A percentile compares a stretch with the other conserved stretches of the same genome.
Conservation (phyloP, 106 monocot species). For the Dioscorea alata region DNA sequence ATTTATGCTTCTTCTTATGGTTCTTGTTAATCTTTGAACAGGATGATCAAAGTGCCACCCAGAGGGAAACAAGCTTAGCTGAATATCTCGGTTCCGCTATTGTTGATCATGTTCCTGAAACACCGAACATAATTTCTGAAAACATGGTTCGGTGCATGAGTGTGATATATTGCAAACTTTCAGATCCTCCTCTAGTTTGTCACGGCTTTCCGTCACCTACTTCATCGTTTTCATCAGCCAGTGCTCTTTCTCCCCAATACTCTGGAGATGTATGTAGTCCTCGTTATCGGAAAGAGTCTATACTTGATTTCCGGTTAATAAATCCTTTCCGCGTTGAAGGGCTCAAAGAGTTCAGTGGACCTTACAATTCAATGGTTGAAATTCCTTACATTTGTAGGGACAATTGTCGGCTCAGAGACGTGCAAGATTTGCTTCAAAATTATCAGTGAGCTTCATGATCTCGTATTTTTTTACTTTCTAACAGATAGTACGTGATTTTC, state of each 20-base stretch:
- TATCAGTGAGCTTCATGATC: conserved; percentile 46
- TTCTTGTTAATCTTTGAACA: conserved; percentile 17
- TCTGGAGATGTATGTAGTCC: conserved; percentile 70
- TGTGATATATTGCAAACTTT: conserved; percentile 66
- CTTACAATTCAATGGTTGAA: conserved; percentile 88
- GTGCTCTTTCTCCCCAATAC: conserved; percentile 72
- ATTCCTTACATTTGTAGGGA: conserved; percentile 59
- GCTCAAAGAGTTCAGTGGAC: conserved; percentile 84
- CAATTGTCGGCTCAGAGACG: conserved; percentile 31
- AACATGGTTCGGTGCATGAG: conserved; percentile 81
- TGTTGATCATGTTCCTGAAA: conserved; percentile 68
- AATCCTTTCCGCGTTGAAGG: conserved; percentile 91
- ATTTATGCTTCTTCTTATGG: neutral
- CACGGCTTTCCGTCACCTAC: conserved; percentile 41
- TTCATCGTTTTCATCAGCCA: conserved; percentile 74
- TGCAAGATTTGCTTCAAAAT: conserved; percentile 49
- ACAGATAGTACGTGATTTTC: neutral
- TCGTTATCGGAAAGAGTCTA: conserved; percentile 42
- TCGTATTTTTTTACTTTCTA: neutral
- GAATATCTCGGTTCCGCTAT: conserved; percentile 76
- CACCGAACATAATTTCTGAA: conserved; percentile 73
- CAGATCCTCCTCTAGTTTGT: conserved; percentile 57
- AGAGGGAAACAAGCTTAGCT: conserved; percentile 72
- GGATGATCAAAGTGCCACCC: conserved; percentile 37
- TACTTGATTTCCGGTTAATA: conserved; percentile 56